Evolutionary conservation across 805 yeast genomes (phyloP), one percentile per base, ranked within the genome.

Genomic region (Ogataea allantospora): DNA sequence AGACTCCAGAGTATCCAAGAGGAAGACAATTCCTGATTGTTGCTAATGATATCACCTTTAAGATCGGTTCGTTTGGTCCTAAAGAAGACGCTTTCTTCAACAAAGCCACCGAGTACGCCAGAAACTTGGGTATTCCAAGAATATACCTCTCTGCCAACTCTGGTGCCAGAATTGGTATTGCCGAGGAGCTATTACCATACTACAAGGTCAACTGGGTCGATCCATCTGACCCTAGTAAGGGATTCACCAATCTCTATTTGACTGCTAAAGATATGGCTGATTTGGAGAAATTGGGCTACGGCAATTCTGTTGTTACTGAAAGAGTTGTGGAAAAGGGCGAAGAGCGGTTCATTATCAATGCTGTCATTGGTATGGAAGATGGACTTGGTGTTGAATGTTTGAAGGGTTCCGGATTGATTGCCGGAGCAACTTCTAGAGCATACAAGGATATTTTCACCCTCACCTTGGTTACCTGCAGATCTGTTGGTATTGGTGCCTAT

Each of bases 401-500:
- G 66, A 81, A 82, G 68, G 99, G 99, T 26, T 91, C 98, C 38
- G 99, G 98, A 70, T 74, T 93, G 58, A 93, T 93, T 68, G 99
- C 99, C 15, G 99, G 99, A 67, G 96, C 95, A 19, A 93, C 99
- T 31, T 86, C 97, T 9, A 82, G 88, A 63, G 99, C 99, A 14
- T 93, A 93, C 78, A 85, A 86, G 63, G 99, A 93, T 60, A 93
- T 93, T 47, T 93, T 93, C 73, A 93, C 99, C 14, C 79, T 89
- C 43, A 91, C 99, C n/a, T 74, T 93, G 63, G 99, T 93, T 39
- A 93, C 99, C n/a, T 89, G 98, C 71, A 83, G 99, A 75, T 89
- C 98, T 35, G 99, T 93, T 57, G 99, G 99, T 82, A 93, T 93
- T 64, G 99, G 99, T 73, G 99, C 99, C 30, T 93, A 93, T 62